These are phyloP conservation scores for Emmonsiellopsis sp. DNA, from an alignment of 2,329 filamentous ascomycete species.

Conservation along the genomic window DNA sequence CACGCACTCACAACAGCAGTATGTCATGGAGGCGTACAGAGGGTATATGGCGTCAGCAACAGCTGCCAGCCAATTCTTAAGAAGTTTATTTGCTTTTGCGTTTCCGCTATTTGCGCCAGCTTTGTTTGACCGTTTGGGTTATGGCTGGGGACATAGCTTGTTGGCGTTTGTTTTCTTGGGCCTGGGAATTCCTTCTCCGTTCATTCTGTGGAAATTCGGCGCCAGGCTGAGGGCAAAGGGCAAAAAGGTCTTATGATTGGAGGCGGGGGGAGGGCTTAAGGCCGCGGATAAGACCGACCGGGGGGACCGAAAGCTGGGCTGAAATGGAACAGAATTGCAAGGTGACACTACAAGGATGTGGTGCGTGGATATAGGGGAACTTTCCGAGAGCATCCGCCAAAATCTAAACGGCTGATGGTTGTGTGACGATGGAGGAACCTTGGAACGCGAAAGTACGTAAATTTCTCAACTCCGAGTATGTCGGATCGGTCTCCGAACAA, in stretches of 20 bases:
- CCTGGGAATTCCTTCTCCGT: conserved; percentile 24
- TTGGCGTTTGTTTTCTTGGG: conserved; percentile 46
- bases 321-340: background rate
- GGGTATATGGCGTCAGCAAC: conserved; percentile 40
- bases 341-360: no score
- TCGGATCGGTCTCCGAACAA: no score
- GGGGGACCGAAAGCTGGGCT: background rate
- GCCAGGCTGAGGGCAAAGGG: conserved; percentile 2
- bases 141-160: conserved; percentile 43
- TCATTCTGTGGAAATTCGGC: conserved; percentile 5
- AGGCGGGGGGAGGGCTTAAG: background rate
- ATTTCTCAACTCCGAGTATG: no score
- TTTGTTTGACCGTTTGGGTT: conserved; percentile 36
- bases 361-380: no score
- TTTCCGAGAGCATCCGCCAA: no score
- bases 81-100: conserved; percentile 37
- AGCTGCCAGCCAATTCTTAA: conserved; percentile 45
- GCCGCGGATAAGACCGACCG: background rate
- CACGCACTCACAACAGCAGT: conserved; percentile 29
- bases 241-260: background rate
- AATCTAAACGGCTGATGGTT: no score
- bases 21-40: conserved; percentile 48
- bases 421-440: no score
- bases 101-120: conserved; percentile 51
- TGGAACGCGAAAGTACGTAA: no score